Evolutionary conservation across 805 yeast genomes (phyloP).

Genomic region (Saccharomycopsis sp.): DNA sequence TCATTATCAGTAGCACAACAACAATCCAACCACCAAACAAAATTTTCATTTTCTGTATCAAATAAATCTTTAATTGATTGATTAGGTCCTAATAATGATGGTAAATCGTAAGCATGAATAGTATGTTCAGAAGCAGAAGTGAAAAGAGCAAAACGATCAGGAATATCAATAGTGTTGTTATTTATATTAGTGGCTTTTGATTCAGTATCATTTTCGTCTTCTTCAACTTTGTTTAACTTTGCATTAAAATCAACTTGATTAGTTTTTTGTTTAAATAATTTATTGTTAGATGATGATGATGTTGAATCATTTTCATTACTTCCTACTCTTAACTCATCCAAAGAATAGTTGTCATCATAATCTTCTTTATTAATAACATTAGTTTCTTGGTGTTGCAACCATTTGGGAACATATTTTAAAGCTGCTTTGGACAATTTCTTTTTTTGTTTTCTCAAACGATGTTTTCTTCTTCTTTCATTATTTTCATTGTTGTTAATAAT

Average conservation of each 20-base stretch:
- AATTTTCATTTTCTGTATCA: slow-evolving; percentile 31
- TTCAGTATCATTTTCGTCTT: slow-evolving; percentile 1
- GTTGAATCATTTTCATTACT: no score
- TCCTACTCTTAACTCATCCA: not conserved
- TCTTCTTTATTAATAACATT: not conserved
- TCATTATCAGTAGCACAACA: slow-evolving; percentile 90
- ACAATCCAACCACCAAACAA: slow-evolving; percentile 91
- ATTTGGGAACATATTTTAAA: slow-evolving; percentile 9
- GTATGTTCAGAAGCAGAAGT: slow-evolving; percentile 78
- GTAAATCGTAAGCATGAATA: slow-evolving; percentile 78
- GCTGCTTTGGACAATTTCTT: slow-evolving; percentile 14
- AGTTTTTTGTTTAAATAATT: no score
- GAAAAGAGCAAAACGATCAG: slow-evolving; percentile 79
- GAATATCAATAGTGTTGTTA: slow-evolving; percentile 26
- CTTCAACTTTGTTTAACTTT: not conserved
- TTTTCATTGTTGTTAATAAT: not conserved
- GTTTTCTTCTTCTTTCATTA: not conserved
- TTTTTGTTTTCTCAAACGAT: not conserved
- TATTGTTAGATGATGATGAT: no score
- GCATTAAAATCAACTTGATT: not conserved
- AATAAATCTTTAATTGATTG: slow-evolving; percentile 25
- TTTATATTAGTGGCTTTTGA: not conserved
- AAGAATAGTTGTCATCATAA: no score
- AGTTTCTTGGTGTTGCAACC: slow-evolving; percentile 5
- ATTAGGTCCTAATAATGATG: slow-evolving; percentile 59